Conservation (phyloP, 352 stramenopile species). For the Pythium insidiosum region DNA sequence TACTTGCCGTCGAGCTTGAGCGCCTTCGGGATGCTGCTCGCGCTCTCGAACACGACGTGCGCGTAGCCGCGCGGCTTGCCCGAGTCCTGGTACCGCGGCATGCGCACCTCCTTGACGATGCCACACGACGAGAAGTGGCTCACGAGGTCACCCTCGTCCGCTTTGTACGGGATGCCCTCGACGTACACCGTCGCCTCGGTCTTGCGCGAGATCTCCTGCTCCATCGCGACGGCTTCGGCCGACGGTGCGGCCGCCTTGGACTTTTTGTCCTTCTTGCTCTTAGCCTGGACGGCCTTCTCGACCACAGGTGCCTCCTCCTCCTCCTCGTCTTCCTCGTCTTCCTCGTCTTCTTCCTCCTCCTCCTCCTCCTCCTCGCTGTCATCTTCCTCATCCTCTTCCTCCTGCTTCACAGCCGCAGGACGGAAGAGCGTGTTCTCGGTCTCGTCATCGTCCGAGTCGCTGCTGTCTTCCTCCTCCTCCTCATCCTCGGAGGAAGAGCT, state of each 20-base stretch:
- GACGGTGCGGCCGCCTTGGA: slow-evolving; percentile 8
- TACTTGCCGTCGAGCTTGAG: slow-evolving; percentile 87
- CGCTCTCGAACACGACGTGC: slow-evolving; percentile 89
- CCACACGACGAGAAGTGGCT: slow-evolving; percentile 84
- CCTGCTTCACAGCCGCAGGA: slow-evolving; percentile 16
- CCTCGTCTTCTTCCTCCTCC: too few relatives aligned
- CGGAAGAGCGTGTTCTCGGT: slow-evolving; percentile 76
- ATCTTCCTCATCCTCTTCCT: too few relatives aligned
- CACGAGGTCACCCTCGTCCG: slow-evolving; percentile 85
- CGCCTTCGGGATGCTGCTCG: slow-evolving; percentile 59
- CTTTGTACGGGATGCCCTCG: slow-evolving; percentile 93
- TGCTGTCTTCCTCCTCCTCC: slow-evolving; percentile 4
- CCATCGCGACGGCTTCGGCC: slow-evolving; percentile 23
- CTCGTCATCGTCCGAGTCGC: slow-evolving; percentile 27
- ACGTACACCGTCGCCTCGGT: slow-evolving; percentile 89
- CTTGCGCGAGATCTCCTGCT: slow-evolving; percentile 64
- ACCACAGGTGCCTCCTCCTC: slow-evolving; percentile 60
- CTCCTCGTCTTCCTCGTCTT: too few relatives aligned
- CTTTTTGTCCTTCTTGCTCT: slow-evolving; percentile 16
- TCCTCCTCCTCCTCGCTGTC: slow-evolving; percentile 16
- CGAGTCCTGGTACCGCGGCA: slow-evolving; percentile 92
- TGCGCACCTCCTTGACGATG: slow-evolving; percentile 90
- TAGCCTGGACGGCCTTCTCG: too few relatives aligned
- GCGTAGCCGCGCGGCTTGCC: slow-evolving; percentile 87
- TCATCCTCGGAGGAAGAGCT: slow-evolving; percentile 5